A percentile compares a stretch with the other conserved stretches of the same genome.
Evolutionary conservation across 1,284 basidiomycete genomes (phyloP).

Genomic region (Fomitopsis betulina): DNA sequence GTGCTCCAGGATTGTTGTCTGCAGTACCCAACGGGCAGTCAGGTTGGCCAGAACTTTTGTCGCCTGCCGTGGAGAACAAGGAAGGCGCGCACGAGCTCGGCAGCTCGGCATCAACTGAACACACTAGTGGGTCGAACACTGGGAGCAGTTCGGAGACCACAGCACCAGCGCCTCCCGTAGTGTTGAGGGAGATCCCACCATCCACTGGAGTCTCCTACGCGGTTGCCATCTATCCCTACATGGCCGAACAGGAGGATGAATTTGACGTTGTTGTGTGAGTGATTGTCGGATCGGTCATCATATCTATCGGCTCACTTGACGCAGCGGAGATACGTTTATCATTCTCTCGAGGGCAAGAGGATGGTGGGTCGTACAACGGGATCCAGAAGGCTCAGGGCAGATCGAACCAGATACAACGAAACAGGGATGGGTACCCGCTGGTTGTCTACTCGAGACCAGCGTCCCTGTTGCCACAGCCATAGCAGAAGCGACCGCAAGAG

Average conservation of each 20-base stretch:
- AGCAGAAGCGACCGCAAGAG: conserved; percentile 65
- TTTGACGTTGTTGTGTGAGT: conserved; percentile 95
- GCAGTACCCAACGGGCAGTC: conserved; percentile 51
- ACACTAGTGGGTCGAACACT: conserved; percentile 12
- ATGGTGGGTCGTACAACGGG: conserved; percentile 99
- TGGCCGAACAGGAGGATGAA: conserved; percentile 96
- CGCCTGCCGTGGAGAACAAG: conserved; percentile 51
- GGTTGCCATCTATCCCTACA: conserved; percentile 91
- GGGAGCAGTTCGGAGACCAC: conserved; percentile 13
- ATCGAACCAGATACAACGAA: conserved; percentile 71
- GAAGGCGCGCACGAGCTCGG: conserved; percentile 25
- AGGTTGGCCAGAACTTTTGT: conserved; percentile 73
- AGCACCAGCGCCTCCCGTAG: conserved; percentile 17
- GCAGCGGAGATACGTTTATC: conserved; percentile 85
- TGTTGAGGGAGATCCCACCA: conserved; percentile 46
- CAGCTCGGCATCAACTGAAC: conserved; percentile 12
- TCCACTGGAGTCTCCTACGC: conserved; percentile 78
- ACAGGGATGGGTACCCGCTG: conserved; percentile 87
- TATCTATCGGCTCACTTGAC: neutral
- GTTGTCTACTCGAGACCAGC: conserved; percentile 91
- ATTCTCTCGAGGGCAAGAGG: conserved; percentile 92
- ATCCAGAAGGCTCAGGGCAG: conserved; percentile 80
- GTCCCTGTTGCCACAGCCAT: conserved; percentile 76
- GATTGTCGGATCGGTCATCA: conserved; percentile 5
- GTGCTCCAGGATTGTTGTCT: conserved; percentile 38